These are phyloP conservation scores for Ceratocystis cacaofunesta DNA, from an alignment of 2,329 filamentous ascomycete species.

Conservation along the genomic window DNA sequence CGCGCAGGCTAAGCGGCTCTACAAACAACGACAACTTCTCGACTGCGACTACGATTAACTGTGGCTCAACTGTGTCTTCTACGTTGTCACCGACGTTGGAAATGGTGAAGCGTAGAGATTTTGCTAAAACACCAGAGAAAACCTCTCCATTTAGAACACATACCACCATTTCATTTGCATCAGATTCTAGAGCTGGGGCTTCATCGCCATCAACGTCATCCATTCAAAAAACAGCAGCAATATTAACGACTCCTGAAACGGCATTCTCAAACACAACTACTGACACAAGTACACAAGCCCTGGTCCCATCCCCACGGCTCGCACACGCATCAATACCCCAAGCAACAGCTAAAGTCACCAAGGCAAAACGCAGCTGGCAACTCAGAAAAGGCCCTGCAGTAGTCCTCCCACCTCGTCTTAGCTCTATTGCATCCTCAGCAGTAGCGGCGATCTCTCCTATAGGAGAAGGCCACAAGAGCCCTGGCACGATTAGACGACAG, in stretches of 20 bases:
- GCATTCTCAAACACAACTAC: neutral
- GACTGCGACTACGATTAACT: constrained; percentile 37
- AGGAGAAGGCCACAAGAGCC: constrained; percentile 26
- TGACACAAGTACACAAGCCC: neutral
- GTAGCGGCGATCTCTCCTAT: constrained; percentile 1
- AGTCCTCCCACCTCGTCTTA: neutral
- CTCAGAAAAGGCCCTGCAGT: neutral
- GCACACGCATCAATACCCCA: neutral
- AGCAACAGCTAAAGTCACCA: neutral
- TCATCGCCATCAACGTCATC: neutral
- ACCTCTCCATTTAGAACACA: neutral
- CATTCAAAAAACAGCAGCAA: too few species aligned
- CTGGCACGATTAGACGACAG: constrained; percentile 31
- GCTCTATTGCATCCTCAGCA: neutral
- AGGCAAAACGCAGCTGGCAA: neutral
- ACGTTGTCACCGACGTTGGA: neutral
- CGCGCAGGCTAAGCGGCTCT: neutral
- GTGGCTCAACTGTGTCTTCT: neutral
- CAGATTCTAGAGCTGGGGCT: neutral
- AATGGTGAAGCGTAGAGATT: neutral
- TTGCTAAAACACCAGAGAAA: neutral
- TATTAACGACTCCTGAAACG: neutral
- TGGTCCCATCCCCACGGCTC: neutral
- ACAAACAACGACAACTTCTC: constrained; percentile 24
- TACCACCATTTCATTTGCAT: neutral